These are phyloP conservation scores for Schoenoplectus tabernaemontani DNA, from an alignment of 202 grass and related monocot species.

Conservation along the genomic window DNA sequence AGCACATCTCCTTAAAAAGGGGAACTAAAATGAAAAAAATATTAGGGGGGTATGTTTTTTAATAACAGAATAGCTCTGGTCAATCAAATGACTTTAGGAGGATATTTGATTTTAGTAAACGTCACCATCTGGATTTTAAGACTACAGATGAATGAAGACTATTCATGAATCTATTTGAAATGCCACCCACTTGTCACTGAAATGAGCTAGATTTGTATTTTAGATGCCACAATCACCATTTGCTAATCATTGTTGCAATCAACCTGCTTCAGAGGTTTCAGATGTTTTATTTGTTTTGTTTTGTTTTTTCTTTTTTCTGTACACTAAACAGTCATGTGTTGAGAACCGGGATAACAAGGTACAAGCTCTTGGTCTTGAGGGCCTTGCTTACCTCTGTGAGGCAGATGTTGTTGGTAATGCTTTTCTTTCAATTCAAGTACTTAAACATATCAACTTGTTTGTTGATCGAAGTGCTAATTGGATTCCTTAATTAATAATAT, in stretches of 20 bases:
- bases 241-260: not conserved
- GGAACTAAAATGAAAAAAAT: not conserved
- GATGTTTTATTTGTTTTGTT: not conserved
- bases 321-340: conserved; percentile 59
- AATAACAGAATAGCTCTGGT: not conserved
- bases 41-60: not conserved
- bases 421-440: conserved; percentile 15
- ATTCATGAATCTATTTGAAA: not conserved
- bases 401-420: conserved; percentile 76
- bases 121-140: not conserved
- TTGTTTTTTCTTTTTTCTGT: not conserved
- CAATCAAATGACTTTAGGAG: not conserved
- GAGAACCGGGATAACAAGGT: conserved; percentile 57
- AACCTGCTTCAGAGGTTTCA: not conserved
- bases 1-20: no score
- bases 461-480: conserved; percentile 10
- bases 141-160: not conserved
- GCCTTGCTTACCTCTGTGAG: conserved; percentile 83
- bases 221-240: not conserved
- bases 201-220: not conserved
- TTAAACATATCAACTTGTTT: conserved; percentile 28
- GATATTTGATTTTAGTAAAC: not conserved
- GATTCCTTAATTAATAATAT: conserved; percentile 19
- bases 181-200: not conserved
- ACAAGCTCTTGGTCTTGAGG: conserved; percentile 83